A percentile compares a stretch with the other conserved stretches of the same genome.
These are phyloP conservation scores for Periconia digitata DNA, from an alignment of 2,329 filamentous ascomycete genomes.

Conservation along the genomic window DNA sequence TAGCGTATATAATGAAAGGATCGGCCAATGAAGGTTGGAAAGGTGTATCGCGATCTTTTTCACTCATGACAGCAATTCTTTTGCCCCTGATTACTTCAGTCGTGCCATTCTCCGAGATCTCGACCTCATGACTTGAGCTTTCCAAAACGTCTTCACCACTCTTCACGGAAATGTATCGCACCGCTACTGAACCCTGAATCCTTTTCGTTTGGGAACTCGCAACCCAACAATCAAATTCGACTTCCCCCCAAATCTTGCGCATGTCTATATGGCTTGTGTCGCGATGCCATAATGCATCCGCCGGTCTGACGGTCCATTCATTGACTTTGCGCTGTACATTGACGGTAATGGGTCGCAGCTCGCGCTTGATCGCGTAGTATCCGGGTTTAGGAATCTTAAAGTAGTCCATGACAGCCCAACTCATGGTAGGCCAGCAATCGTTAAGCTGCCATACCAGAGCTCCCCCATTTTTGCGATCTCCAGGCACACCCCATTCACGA, in stretches of 20 bases:
- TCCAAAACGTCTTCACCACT: constrained; percentile 12
- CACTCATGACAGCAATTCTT: constrained; percentile 6
- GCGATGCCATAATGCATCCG: constrained; percentile 29
- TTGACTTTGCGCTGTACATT: constrained; percentile 19
- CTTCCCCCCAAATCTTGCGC: constrained; percentile 17
- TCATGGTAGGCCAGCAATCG: constrained; percentile 29
- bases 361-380: constrained; percentile 25
- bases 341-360: constrained; percentile 18
- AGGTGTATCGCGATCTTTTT: constrained; percentile 9
- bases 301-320: constrained; percentile 22
- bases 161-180: constrained; percentile 17
- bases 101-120: constrained; percentile 18
- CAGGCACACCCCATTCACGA: constrained; percentile 17
- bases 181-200: constrained; percentile 7
- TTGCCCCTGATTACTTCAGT: constrained; percentile 16
- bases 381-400: constrained; percentile 21
- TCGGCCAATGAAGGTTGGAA: constrained; percentile 14
- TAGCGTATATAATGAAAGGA: constrained; percentile 19
- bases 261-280: constrained; percentile 33
- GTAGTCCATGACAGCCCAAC: constrained; percentile 28
- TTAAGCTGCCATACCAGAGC: constrained; percentile 31
- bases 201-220: constrained; percentile 10
- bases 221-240: constrained; percentile 23
- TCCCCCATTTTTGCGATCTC: constrained; percentile 20
- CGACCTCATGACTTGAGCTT: constrained; percentile 3